Evolutionary conservation across 1,139 yeast genomes (phyloP), one percentile per base, ranked within the genome.

Genomic region (Lipomyces yarrowii): DNA sequence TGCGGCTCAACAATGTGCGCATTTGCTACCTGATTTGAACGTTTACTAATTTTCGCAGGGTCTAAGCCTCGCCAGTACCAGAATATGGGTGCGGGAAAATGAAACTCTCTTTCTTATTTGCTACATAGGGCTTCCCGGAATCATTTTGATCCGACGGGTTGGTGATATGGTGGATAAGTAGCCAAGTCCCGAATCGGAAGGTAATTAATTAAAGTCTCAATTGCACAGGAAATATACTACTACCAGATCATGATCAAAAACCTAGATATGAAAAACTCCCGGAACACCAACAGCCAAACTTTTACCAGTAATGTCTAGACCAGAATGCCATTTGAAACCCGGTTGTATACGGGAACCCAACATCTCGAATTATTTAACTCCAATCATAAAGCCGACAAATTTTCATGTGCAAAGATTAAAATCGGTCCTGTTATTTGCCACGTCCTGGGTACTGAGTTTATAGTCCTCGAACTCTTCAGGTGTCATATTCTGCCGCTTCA

Each of bases 401-500:
- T 26, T 26, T 42, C 65, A 76, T 56, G 76, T 72, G 13, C 70
- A 72, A 66, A 78, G 79, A 59, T 77, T 69, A 69, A 86, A 87
- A 72, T 87, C 87, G 54, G 86, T 75, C 54, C 89, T 76, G 73
- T 81, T 81, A 70, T 84, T 85, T 13, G 89, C 89, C 52, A 74
- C 76, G 70, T 85, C 87, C 0, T 71, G 77, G 5, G 87, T 82
- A n/a, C 71, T 78, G 3, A 69, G 65, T 37, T 80, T 73, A 71
- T 87, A 87, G 11, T 78, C 72, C 8, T 77, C 78, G 71, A 79
- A 78, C 70, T 86, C 86, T 35, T 83, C 85, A 0, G 70, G 72
- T 2, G 82, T 73, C 83, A 86, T 74, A 2, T 76, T 72, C 63
- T 76, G 72, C 89, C 15, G 48, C 21, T 3, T n/a, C 18, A n/a